Evolutionary conservation across 2,329 filamentous ascomycete genomes (phyloP).

Genomic region (Exophiala oligosperma): DNA sequence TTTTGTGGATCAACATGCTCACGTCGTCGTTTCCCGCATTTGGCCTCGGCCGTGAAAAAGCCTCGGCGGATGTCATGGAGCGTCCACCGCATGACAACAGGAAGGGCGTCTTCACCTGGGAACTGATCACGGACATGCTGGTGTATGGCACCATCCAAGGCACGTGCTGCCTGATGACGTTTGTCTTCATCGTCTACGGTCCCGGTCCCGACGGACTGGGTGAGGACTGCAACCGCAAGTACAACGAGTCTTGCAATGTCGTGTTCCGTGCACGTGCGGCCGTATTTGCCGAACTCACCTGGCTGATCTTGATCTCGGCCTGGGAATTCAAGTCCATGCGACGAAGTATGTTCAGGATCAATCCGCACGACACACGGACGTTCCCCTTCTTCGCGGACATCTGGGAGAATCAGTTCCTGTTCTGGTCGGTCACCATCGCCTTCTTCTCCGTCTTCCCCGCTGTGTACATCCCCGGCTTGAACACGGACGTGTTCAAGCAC

Average conservation of each 20-base stretch:
- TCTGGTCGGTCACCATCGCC: constrained; percentile 62
- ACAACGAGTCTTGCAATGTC: constrained; percentile 49
- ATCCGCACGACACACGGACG: constrained; percentile 48
- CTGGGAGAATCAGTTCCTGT: constrained; percentile 70
- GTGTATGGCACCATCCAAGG: constrained; percentile 55
- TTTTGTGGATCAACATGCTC: constrained; percentile 66
- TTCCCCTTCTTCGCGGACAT: constrained; percentile 64
- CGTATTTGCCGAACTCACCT: constrained; percentile 72
- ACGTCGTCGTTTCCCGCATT: constrained; percentile 61
- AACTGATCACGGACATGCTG: constrained; percentile 56
- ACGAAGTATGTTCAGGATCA: constrained; percentile 69
- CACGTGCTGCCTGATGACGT: constrained; percentile 50
- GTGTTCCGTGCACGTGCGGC: constrained; percentile 71
- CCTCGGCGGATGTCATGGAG: constrained; percentile 54
- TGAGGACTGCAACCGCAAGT: constrained; percentile 54
- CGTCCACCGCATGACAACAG: constrained; percentile 56
- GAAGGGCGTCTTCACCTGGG: constrained; percentile 52
- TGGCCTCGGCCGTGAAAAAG: constrained; percentile 59
- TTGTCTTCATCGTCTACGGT: constrained; percentile 54
- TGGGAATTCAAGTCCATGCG: constrained; percentile 78
- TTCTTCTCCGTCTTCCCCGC: constrained; percentile 58
- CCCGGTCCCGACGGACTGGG: constrained; percentile 53
- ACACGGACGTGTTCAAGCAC: constrained; percentile 65
- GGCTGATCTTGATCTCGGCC: constrained; percentile 71
- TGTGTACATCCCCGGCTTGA: constrained; percentile 67